These are phyloP conservation scores for Xylaria sp. DNA, from an alignment of 2,329 filamentous ascomycete species.

Conservation along the genomic window DNA sequence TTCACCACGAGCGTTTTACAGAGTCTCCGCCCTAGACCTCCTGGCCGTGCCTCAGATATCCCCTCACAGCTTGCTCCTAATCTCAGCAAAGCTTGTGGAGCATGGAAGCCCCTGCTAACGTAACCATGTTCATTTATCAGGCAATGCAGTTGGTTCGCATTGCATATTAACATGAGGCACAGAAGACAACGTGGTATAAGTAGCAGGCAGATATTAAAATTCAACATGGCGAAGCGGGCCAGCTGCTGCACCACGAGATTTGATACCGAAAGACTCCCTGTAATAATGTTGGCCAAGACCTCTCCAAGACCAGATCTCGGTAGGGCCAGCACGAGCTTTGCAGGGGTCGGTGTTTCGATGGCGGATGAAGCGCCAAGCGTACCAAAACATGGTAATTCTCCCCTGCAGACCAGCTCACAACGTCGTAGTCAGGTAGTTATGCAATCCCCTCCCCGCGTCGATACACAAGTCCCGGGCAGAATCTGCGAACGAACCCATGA, in stretches of 20 bases:
- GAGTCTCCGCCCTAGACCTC: background rate
- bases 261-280: constrained; percentile 18
- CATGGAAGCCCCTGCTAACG: constrained; percentile 16
- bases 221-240: background rate
- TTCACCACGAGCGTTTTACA: background rate
- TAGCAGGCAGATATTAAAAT: background rate
- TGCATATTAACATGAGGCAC: constrained; percentile 10
- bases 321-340: background rate
- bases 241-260: background rate
- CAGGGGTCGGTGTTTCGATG: background rate
- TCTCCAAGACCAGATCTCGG: background rate
- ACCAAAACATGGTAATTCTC: background rate
- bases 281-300: background rate
- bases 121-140: constrained; percentile 16
- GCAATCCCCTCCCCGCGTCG: constrained; percentile 4
- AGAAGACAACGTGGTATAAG: constrained; percentile 8
- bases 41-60: background rate
- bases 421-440: constrained; percentile 12
- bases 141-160: constrained; percentile 16
- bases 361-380: constrained; percentile 7
- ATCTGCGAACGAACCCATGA: background rate
- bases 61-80: background rate
- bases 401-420: constrained; percentile 12
- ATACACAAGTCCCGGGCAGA: constrained; percentile 21
- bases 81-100: background rate